phyloP scores from a whole-genome alignment of 257 asterid species.

The Ophiorrhiza pumila region DNA sequence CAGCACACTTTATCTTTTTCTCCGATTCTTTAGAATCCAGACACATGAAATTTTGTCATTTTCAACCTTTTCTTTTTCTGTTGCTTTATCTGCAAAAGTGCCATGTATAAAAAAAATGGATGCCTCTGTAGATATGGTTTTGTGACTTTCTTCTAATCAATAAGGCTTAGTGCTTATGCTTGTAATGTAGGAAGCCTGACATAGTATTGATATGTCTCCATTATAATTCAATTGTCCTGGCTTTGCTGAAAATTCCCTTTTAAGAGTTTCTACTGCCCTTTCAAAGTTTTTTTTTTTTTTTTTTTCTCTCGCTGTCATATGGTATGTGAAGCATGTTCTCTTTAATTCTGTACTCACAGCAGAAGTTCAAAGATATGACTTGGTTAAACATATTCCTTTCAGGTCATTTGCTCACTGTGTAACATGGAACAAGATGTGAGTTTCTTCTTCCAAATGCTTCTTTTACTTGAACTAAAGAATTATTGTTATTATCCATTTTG shows the following conservation, averaged over 20 bases:
- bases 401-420: conserved; percentile 60
- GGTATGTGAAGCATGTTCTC: neutral
- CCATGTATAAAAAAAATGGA: neutral
- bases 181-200: neutral
- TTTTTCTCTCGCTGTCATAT: neutral
- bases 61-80: neutral
- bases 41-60: neutral
- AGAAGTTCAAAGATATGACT: neutral
- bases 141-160: neutral
- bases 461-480: too few species aligned
- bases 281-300: neutral
- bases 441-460: conserved; percentile 3
- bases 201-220: neutral
- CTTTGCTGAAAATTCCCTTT: neutral
- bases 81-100: neutral
- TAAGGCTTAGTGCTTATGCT: neutral
- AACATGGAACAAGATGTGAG: conserved; percentile 62
- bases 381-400: conserved; percentile 13
- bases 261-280: neutral
- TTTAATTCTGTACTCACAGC: neutral
- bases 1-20: neutral
- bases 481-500: neutral
- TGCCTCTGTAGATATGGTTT: neutral
- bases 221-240: neutral
- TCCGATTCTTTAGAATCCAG: neutral